Evolutionary conservation across 108 stramenopile species (phyloP), one percentile per base, ranked within the genome.

Genomic region (Bacterosira constricta): DNA sequence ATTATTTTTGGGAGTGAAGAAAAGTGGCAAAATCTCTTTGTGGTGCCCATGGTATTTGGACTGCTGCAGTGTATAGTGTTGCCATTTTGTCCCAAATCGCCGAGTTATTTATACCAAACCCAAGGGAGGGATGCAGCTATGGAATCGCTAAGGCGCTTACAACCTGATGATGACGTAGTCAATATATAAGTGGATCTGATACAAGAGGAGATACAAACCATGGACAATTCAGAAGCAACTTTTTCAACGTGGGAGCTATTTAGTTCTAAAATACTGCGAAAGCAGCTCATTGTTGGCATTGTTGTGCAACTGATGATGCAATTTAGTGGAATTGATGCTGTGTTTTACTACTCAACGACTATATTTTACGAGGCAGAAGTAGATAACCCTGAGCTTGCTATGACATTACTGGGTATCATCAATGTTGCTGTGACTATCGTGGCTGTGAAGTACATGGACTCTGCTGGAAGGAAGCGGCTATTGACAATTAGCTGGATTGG

Each of bases 301-400:
- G 42, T 49, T 11, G 63, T 65, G 20, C 75, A 77, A 35, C 60
- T 77, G 2, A 77, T 77, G 75, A 77, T 77, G 75, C 75, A 77
- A 39, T 77, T 65, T 23, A 32, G 29, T 3, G 75, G 75, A 13
- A 77, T 77, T 44, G 75, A 77, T 57, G 64, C 75, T 29, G 67
- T 77, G 8, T 69, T 77, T 36, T 77, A 77, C 41, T 77, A 77
- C 37, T 57, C 54, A 27, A 77, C 67, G 9, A 62, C 68, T 12
- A 56, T 77, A 9, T 77, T 77, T 46, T 58, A 69, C 21, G 62
- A 79, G 61, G 77, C 77, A 1, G 63, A 42, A 31, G 77, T 79
- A 5, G 2, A 42, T 30, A 63, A 79, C 41, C 77, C 77, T 25
- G 77, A 71, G 51, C 49, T 79, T 18, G 77, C 77, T 12, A 79